Base-by-base conservation (phyloP, 225 moss, liverwort and hornwort species). In the Pseudisothecium myosuroides region DNA sequence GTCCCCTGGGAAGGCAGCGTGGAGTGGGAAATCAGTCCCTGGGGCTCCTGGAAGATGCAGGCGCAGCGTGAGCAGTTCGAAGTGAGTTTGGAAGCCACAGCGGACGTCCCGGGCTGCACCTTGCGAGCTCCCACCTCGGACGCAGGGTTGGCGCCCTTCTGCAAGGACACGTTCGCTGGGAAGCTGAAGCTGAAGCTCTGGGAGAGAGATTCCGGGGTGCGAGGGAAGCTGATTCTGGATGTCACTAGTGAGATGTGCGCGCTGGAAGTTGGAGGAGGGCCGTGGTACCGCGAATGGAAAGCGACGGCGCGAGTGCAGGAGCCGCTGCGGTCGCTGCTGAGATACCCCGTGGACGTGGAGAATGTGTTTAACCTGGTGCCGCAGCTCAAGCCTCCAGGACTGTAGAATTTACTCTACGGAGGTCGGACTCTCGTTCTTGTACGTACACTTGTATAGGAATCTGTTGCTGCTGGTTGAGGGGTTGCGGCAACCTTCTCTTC, bases 1-100 rank as follows among this genome's bases (percentile, higher is more conserved):
- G 96, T 99, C 8, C 98, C 98, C 7, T 99, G 98, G 98, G 87
- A 88, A 67, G 95, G 98, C 47, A 85, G 63, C 37, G 98, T 99
- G 62, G 94, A 96, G 82, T 99, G 98, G 98, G 96, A 99, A 39
- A 17, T 99, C 34, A 73, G 92, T 36, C 93, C 95, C 23, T 99
- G 98, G 98, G 98, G 98, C 72, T 96, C 95, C 43, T 99, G 98
- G 98, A 94, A 91, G 89, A 96, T 99, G 92, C 89, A 88, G 43
- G 98, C 96, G 58, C 90, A 90, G 77, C 94, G 93, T 77, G 91
- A 93, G 34, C 6, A 43, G 4, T 85, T 64, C 83, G 93, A 99
- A 92, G 95, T 97, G 83, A 94, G 90, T 81, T 82, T 99, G 69
- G 95, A 96, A 85, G 98, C 96, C 60, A 96, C 90, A 21, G 88